Evolutionary conservation across 495 filamentous ascomycete species (phyloP), one percentile per base, ranked within the genome.

Genomic region (Penicillium diatomitis): DNA sequence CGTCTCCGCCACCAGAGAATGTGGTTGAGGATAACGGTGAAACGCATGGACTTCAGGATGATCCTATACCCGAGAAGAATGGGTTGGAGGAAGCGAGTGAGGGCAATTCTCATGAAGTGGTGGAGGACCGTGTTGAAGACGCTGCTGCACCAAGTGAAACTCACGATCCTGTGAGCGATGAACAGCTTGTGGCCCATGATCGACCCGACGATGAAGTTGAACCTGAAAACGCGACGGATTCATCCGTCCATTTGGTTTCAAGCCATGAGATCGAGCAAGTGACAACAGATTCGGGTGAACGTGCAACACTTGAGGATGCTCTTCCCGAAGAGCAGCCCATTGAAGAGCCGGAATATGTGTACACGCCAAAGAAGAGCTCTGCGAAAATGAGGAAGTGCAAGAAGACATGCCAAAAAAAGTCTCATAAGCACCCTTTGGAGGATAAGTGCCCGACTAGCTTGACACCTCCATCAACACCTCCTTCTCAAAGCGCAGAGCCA

Each of bases 401-500:
- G n/a, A 44, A 41, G 32, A 46, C 3, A 33, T 20, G 20, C 20
- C 12, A 46, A 38, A 50, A 30, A 30, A 48, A 49, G 9, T 4
- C 43, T 33, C 38, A 32, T 7, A 34, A 41, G 41, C 41, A 28
- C 10, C 29, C 27, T 5, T 34, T 47, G 6, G 11, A 48, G 11
- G 60, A 62, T 20, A 57, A 67, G 29, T 38, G 50, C 27, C 41
- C 55, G 5, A 49, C 61, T 27, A 67, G 58, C 41, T 41, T 70
- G 45, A 74, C 71, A 3, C 71, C 71, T 1, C 71, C 71, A 32
- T 63, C 58, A 20, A 74, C 71, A 27, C 71, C 71, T 38, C 67
- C 64, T 12, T 59, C 53, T 4, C 52, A 53, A 29, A 20, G 20
- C 20, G 20, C 20, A 0, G 40, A 51, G 3, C 36, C 54, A 1